These are phyloP conservation scores for Physcomitrium patens DNA, from an alignment of 225 moss, liverwort and hornwort species.

Conservation along the genomic window DNA sequence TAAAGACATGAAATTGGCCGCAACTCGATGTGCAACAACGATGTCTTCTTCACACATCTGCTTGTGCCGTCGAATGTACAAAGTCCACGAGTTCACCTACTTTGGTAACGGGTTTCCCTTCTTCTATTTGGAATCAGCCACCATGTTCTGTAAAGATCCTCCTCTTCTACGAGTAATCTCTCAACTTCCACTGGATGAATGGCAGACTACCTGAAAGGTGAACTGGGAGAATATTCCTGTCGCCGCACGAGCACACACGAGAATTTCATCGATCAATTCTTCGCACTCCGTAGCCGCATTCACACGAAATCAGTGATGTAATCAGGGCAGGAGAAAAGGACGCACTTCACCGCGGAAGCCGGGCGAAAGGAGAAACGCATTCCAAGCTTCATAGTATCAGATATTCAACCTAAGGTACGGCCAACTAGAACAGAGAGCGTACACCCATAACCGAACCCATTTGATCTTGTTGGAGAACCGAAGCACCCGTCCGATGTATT, in stretches of 20 bases:
- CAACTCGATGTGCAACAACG: background rate
- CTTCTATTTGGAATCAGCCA: constrained; percentile 5
- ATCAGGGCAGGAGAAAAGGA: background rate
- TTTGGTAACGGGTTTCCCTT: too few species aligned
- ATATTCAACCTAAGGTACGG: background rate
- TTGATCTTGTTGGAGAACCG: background rate
- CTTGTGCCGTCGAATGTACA: background rate
- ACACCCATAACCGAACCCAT: background rate
- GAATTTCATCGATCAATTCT: background rate
- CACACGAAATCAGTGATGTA: background rate
- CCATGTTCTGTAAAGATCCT: background rate
- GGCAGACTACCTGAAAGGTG: constrained; percentile 10
- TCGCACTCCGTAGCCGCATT: background rate
- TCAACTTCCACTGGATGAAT: background rate
- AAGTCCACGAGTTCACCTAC: too few species aligned
- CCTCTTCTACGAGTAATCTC: background rate
- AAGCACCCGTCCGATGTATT: background rate
- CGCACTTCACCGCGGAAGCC: background rate
- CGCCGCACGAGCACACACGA: background rate
- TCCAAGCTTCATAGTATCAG: background rate
- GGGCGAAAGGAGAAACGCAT: background rate
- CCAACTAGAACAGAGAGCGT: constrained; percentile 1
- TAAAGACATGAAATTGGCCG: constrained; percentile 16
- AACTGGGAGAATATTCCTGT: background rate
- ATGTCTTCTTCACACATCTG: background rate